Evolutionary conservation across 805 yeast species (phyloP).

Genomic region (Barnettozyma botsteinii): DNA sequence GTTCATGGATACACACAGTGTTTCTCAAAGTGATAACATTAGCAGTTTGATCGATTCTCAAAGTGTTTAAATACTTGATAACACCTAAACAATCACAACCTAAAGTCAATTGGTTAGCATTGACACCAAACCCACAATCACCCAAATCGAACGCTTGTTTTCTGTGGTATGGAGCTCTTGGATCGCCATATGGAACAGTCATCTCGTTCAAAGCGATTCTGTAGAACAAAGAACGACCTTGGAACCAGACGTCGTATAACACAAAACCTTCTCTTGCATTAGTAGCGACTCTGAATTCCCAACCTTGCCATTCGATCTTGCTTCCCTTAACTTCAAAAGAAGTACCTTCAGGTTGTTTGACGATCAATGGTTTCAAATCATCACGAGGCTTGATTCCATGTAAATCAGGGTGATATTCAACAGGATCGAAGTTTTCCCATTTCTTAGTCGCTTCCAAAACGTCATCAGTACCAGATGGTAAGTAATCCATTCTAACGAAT

Average conservation of each 20-base stretch:
- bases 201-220: constrained; percentile 71
- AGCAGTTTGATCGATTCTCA: constrained; percentile 52
- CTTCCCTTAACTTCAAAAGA: constrained; percentile 56
- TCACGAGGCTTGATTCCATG: constrained; percentile 45
- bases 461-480: constrained; percentile 68
- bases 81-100: constrained; percentile 85
- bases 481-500: constrained; percentile 65
- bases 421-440: constrained; percentile 54
- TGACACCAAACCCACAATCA: constrained; percentile 76
- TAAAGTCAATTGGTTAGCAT: constrained; percentile 58
- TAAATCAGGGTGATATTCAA: constrained; percentile 71
- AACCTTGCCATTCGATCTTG: constrained; percentile 73
- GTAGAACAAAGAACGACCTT: constrained; percentile 72
- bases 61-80: constrained; percentile 65
- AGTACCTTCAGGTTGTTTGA: constrained; percentile 76
- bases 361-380: constrained; percentile 63
- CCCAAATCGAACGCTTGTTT: constrained; percentile 86
- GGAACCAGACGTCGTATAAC: constrained; percentile 63
- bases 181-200: constrained; percentile 88
- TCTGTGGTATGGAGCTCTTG: constrained; percentile 77
- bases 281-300: constrained; percentile 70
- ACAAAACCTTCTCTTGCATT: constrained; percentile 79
- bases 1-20: constrained; percentile 77
- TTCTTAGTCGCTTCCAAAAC: constrained; percentile 46
- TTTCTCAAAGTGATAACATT: constrained; percentile 57